Conservation (phyloP, 2,329 filamentous ascomycete species). For the Alternaria sp. region DNA sequence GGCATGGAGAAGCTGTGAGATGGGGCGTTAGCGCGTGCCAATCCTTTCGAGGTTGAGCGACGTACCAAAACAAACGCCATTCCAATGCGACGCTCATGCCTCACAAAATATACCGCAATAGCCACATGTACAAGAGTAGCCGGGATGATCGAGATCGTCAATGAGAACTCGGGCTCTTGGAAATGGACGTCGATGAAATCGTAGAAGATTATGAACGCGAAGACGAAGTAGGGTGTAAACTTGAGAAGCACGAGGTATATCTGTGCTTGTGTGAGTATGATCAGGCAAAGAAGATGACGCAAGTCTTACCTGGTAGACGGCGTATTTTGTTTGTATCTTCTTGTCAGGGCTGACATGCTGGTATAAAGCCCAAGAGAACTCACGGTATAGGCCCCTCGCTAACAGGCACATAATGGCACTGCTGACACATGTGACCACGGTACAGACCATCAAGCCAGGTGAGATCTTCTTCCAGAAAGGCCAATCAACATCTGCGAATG, state of each 20-base stretch:
- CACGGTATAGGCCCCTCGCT: conserved; percentile 9
- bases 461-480: conserved; percentile 12
- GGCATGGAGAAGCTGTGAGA: conserved; percentile 15
- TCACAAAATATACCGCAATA: conserved; percentile 17
- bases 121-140: conserved; percentile 17
- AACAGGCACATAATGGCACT: conserved; percentile 3
- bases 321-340: conserved; percentile 16
- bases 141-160: conserved; percentile 35
- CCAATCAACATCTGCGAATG: conserved; percentile 22
- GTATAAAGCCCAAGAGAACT: conserved; percentile 30
- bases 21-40: not conserved
- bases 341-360: conserved; percentile 21
- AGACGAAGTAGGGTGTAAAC: conserved; percentile 26
- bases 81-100: conserved; percentile 18
- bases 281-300: not conserved
- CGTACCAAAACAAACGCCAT: conserved; percentile 24
- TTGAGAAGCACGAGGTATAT: conserved; percentile 27
- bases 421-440: conserved; percentile 6
- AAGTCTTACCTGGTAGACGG: conserved; percentile 20
- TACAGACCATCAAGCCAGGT: conserved; percentile 5
- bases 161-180: conserved; percentile 25
- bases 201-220: conserved; percentile 30
- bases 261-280: conserved; percentile 1
- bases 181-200: conserved; percentile 30
- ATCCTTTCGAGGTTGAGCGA: not conserved